Conservation (phyloP, 768 basidiomycete species). For the Mycena vitilis region DNA sequence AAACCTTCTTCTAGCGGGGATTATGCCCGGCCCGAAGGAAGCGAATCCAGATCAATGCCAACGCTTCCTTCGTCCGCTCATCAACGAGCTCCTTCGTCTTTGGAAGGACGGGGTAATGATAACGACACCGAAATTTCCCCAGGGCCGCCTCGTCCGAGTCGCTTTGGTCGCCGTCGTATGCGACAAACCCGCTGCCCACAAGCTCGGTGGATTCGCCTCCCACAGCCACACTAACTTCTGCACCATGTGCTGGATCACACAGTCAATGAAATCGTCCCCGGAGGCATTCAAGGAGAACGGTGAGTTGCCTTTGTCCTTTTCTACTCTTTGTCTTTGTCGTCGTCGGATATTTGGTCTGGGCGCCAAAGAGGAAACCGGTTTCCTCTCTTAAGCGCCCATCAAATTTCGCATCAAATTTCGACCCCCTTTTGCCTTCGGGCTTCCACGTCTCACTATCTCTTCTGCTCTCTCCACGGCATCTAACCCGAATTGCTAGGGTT, state of each 20-base stretch:
- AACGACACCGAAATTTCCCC: conserved; percentile 38
- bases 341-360: too few relatives aligned
- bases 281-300: conserved; percentile 36
- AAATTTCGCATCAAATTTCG: too few relatives aligned
- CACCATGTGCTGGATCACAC: conserved; percentile 48
- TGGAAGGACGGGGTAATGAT: conserved; percentile 41
- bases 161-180: conserved; percentile 49
- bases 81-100: conserved; percentile 42
- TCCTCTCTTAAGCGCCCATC: too few relatives aligned
- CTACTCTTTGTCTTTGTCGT: too few relatives aligned
- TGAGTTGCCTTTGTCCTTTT: background rate
- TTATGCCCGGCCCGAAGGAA: conserved; percentile 46
- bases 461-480: too few relatives aligned
- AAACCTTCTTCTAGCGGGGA: conserved; percentile 40
- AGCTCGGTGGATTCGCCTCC: conserved; percentile 45
- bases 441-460: too few relatives aligned
- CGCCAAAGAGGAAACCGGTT: too few relatives aligned
- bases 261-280: conserved; percentile 37
- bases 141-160: conserved; percentile 46
- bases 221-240: conserved; percentile 49
- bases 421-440: too few relatives aligned
- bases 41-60: conserved; percentile 43
- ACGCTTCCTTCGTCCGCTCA: conserved; percentile 38
- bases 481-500: conserved; percentile 1
- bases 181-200: conserved; percentile 53